These are phyloP conservation scores for Paxillus ammoniavirescens DNA, from an alignment of 768 basidiomycete genomes.

Conservation along the genomic window DNA sequence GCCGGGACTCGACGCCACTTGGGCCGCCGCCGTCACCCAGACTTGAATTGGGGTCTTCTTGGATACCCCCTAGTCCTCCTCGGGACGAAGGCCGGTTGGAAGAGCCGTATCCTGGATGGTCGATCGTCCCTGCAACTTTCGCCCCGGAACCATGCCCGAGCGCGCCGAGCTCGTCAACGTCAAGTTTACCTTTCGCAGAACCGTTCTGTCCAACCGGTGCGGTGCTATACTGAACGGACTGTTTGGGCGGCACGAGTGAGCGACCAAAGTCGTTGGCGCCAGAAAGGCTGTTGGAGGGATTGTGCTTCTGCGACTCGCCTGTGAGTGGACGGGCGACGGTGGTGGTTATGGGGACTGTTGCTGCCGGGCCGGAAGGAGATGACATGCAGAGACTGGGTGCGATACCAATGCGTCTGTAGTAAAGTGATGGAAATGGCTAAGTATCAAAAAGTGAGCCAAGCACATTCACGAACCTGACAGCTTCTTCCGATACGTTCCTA, in stretches of 20 bases:
- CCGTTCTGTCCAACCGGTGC: constrained; percentile 25
- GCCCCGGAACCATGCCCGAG: constrained; percentile 10
- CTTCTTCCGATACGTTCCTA: constrained; percentile 71
- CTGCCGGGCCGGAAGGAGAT: constrained; percentile 27
- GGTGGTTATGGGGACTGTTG: constrained; percentile 29
- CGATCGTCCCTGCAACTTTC: constrained; percentile 18
- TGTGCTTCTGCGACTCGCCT: constrained; percentile 18
- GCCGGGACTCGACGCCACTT: constrained; percentile 6
- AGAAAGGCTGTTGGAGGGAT: constrained; percentile 5
- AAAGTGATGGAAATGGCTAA: not conserved
- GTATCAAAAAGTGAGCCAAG: not conserved
- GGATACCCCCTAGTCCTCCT: constrained; percentile 24
- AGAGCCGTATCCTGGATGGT: constrained; percentile 28
- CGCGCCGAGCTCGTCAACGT: constrained; percentile 21
- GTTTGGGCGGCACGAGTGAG: constrained; percentile 11
- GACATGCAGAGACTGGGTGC: constrained; percentile 40
- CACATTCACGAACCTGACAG: constrained; percentile 42
- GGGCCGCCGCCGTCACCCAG: not conserved
- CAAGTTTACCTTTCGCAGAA: constrained; percentile 5
- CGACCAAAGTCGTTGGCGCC: constrained; percentile 6
- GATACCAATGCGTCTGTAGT: constrained; percentile 45
- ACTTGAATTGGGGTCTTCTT: constrained; percentile 13
- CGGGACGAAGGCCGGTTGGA: constrained; percentile 13
- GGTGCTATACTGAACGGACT: constrained; percentile 28
- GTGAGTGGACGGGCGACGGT: constrained; percentile 20